Base-by-base conservation (phyloP, 805 yeast species). In the Blastobotrys robertii region DNA sequence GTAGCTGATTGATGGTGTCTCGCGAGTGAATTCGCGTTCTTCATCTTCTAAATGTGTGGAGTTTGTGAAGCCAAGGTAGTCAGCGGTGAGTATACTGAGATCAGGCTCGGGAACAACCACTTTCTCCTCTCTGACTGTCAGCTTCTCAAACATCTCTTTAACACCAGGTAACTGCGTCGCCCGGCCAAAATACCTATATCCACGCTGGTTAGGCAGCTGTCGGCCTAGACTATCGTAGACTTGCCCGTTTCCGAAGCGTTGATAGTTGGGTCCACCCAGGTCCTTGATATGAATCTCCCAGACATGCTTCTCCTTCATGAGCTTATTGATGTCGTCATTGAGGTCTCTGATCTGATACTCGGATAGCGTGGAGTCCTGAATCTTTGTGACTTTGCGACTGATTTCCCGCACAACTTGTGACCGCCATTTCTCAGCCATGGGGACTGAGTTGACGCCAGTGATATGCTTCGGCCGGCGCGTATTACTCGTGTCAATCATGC, bases 161-260 rank as follows among this genome's bases (percentile, higher is more conserved):
- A 82, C 88, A 48, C 84, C 95, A 0, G 86, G 82, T 7, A 87
- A 62, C 36, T 85, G 90, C 41, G 75, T 69, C 0, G 95, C 95
- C 39, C 95, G 63, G 0, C 97, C 97, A 62, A 77, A 88, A 60
- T 83, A 88, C 43, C 81, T 64, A 49, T 76, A 77, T 0, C 86
- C 86, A 33, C 71, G 66, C 1, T 73, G 57, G 1, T 53, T 42
- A 19, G 59, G 63, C 4, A 55, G 45, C 38, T 52, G 57, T 14
- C 37, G 33, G 8, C 52, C 49, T 6, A 12, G 30, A 4, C 45
- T 40, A 4, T 53, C 41, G 38, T 51, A 50, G 13, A 44, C 53
- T 33, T 46, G 33, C 28, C 61, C 60, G 15, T 52, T 48, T 7
- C 45, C 44, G 13, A 39, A 37, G 8, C 44, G 43, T 13, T 74